These are phyloP conservation scores for Boletus smithii DNA, from an alignment of 1,284 basidiomycete species.

Conservation along the genomic window DNA sequence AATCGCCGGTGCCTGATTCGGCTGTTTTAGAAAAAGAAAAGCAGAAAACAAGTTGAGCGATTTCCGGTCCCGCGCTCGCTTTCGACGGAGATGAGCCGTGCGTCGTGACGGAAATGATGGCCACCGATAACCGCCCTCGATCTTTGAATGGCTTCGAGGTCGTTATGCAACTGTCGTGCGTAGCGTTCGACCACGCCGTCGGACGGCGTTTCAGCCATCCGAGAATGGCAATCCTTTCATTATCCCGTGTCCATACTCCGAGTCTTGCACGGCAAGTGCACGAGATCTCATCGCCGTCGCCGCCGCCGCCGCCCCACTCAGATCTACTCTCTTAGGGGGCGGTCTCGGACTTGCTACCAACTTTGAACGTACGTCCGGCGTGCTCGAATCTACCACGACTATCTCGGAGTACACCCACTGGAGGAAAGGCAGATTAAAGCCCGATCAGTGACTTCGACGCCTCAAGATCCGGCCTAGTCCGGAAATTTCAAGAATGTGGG, in stretches of 20 bases:
- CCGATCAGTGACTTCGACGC: constrained; percentile 27
- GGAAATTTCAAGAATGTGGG: constrained; percentile 20
- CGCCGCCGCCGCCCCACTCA: no score
- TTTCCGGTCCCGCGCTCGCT: no score
- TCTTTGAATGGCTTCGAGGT: constrained; percentile 29
- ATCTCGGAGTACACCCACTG: constrained; percentile 13
- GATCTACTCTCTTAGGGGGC: no score
- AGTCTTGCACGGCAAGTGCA: no score
- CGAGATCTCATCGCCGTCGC: no score
- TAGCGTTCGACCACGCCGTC: no score
- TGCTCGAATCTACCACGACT: constrained; percentile 23
- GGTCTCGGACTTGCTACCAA: no score
- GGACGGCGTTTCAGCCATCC: constrained; percentile 17
- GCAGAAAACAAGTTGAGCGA: no score
- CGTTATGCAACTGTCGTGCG: constrained; percentile 24
- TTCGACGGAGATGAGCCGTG: background rate
- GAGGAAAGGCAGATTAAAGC: constrained; percentile 11
- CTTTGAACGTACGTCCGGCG: background rate
- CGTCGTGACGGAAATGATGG: constrained; percentile 19
- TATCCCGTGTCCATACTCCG: no score
- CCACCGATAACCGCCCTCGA: constrained; percentile 23
- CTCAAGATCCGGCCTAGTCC: constrained; percentile 19
- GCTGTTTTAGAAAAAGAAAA: background rate
- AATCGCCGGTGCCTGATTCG: background rate
- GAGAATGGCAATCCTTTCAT: constrained; percentile 16